A percentile compares a stretch with the other conserved stretches of the same genome.
Evolutionary conservation across 2,329 filamentous ascomycete genomes (phyloP).

Genomic region (Aspergillus piperis): DNA sequence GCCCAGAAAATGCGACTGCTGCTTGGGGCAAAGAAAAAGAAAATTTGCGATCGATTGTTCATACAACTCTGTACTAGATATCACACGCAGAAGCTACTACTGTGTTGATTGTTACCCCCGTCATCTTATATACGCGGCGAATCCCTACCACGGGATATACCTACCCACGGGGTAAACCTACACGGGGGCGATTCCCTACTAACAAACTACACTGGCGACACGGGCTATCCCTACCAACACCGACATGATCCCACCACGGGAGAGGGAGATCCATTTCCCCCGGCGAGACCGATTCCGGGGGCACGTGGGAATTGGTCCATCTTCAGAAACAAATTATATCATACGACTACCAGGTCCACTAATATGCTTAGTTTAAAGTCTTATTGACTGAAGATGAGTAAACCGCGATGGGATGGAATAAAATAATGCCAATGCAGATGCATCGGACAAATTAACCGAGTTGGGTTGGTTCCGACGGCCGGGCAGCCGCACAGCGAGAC

Average conservation of each 20-base stretch:
- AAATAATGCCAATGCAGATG: neutral
- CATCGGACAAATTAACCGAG: constrained; percentile 21
- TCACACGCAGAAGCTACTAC: neutral
- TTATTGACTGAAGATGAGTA: neutral
- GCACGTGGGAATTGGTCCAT: too few species aligned
- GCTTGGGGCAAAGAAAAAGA: neutral
- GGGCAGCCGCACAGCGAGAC: constrained; percentile 26
- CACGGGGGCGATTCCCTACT: neutral
- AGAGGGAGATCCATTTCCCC: neutral
- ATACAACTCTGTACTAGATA: too few species aligned
- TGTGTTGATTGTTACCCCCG: neutral
- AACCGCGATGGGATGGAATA: neutral
- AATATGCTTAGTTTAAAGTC: neutral
- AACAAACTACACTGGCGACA: neutral
- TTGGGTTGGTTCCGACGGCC: constrained; percentile 7
- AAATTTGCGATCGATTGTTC: neutral
- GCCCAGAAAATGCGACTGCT: neutral
- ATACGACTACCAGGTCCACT: neutral
- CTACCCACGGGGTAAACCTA: constrained; percentile 13
- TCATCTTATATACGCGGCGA: constrained; percentile 1
- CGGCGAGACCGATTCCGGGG: neutral
- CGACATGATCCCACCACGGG: neutral
- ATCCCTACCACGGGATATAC: constrained; percentile 11
- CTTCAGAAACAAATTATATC: neutral
- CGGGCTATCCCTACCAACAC: neutral